phyloP scores from a whole-genome alignment of 1,284 basidiomycete species.

The Melampsora abietis-canadensis region DNA sequence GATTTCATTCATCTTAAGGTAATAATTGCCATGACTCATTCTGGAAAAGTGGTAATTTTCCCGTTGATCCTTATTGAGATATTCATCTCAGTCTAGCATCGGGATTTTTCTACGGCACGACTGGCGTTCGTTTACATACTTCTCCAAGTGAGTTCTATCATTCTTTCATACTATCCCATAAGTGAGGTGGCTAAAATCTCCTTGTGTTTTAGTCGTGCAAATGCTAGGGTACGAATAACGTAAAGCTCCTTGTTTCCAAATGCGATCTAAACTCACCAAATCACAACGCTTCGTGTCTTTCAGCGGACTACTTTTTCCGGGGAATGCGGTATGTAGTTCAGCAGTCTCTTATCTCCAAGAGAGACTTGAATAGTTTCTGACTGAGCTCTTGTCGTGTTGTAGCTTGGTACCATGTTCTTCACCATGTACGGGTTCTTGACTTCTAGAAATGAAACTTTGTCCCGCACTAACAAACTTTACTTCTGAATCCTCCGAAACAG shows the following conservation, averaged over 20 bases:
- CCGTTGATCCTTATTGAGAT: neutral
- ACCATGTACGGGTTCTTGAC: slow-evolving; percentile 14
- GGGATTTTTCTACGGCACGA: slow-evolving; percentile 38
- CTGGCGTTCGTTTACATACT: slow-evolving; percentile 27
- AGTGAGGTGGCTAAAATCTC: neutral
- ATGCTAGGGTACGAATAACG: slow-evolving; percentile 28
- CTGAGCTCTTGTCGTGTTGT: no score
- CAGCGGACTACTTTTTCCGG: slow-evolving; percentile 41
- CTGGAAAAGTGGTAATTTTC: neutral
- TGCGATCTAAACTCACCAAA: no score
- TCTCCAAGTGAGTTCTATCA: slow-evolving; percentile 24
- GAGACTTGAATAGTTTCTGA: no score
- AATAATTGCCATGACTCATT: neutral
- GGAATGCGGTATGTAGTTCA: slow-evolving; percentile 12
- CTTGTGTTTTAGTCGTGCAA: slow-evolving; percentile 23
- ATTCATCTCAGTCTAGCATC: slow-evolving; percentile 30
- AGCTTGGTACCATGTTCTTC: slow-evolving; percentile 30
- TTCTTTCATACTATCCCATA: neutral
- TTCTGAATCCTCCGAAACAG: slow-evolving; percentile 1
- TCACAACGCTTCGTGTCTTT: neutral
- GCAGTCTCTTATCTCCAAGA: neutral
- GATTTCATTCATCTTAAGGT: slow-evolving; percentile 37
- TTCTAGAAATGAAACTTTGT: neutral
- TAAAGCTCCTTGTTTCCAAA: no score
- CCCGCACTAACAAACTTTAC: neutral